Conservation (phyloP, 2,329 filamentous ascomycete species). For the Trichoderma hamatum region DNA sequence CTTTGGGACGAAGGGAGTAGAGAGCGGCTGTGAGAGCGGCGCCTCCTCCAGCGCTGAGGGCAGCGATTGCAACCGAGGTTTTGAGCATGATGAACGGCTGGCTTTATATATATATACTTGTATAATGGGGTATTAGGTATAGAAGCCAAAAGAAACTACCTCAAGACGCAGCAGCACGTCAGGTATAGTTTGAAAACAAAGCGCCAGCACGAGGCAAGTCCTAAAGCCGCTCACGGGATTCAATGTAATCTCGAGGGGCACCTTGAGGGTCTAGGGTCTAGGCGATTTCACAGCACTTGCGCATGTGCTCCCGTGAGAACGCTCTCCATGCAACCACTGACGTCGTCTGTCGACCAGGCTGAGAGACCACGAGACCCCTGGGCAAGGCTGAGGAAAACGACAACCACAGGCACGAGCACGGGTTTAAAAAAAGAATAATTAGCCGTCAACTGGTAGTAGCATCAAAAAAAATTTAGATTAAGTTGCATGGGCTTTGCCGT, state of each 20-base stretch:
- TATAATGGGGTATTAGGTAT: not conserved
- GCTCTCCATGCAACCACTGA: slow-evolving; percentile 5
- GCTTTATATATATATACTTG: slow-evolving; percentile 2
- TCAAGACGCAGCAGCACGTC: slow-evolving; percentile 3
- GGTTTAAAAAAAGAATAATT: not conserved
- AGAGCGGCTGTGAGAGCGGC: slow-evolving; percentile 73
- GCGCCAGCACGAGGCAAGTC: slow-evolving; percentile 11
- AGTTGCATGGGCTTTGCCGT: not conserved
- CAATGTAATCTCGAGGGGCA: not conserved
- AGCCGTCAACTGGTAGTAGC: too few relatives aligned
- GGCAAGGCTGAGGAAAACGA: slow-evolving; percentile 14
- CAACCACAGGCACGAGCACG: not conserved
- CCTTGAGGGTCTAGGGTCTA: not conserved
- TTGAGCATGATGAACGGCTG: slow-evolving; percentile 66
- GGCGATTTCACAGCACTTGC: not conserved
- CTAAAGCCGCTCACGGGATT: slow-evolving; percentile 20
- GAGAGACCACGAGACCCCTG: slow-evolving; percentile 22
- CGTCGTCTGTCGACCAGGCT: slow-evolving; percentile 21
- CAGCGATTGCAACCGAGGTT: slow-evolving; percentile 73
- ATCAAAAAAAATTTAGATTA: not conserved
- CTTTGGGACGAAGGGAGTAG: slow-evolving; percentile 60
- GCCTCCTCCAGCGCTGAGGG: slow-evolving; percentile 74
- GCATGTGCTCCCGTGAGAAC: not conserved
- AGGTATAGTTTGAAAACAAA: not conserved
- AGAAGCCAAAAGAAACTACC: not conserved